These are phyloP conservation scores for Cladosporium phlei DNA, from an alignment of 2,329 filamentous ascomycete species.

Conservation along the genomic window DNA sequence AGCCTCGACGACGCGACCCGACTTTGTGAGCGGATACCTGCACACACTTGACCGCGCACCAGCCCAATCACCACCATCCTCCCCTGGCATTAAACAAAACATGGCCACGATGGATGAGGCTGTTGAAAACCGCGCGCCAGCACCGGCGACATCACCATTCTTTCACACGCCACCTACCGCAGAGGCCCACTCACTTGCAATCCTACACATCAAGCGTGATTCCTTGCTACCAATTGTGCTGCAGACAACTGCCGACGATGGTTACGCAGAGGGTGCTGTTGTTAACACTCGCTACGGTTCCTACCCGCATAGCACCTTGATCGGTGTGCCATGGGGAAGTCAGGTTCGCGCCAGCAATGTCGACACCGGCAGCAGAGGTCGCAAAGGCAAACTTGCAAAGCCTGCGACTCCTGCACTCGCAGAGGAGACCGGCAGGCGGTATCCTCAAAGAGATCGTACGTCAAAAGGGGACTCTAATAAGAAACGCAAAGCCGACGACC, in stretches of 20 bases:
- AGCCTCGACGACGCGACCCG: neutral
- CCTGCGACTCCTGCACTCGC: too few species aligned
- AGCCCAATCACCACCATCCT: constrained; percentile 5
- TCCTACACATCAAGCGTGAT: constrained; percentile 85
- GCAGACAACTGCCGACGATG: constrained; percentile 35
- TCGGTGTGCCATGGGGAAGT: constrained; percentile 81
- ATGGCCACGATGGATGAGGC: constrained; percentile 9
- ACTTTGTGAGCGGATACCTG: constrained; percentile 4
- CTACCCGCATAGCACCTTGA: constrained; percentile 47
- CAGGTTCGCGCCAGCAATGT: constrained; percentile 86
- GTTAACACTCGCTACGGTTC: constrained; percentile 94
- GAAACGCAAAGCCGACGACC: constrained; percentile 42
- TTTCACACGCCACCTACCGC: constrained; percentile 64
- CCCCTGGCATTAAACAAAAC: too few species aligned
- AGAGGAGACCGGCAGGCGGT: too few species aligned
- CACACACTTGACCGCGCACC: constrained; percentile 4
- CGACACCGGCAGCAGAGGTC: constrained; percentile 83
- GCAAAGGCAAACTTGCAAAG: constrained; percentile 55
- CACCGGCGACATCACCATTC: constrained; percentile 51
- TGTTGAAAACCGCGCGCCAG: neutral
- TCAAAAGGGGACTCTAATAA: too few species aligned
- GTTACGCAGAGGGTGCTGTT: constrained; percentile 42
- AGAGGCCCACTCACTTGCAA: constrained; percentile 63
- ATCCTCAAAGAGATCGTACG: too few species aligned
- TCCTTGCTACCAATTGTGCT: constrained; percentile 69